Base-by-base conservation (phyloP, 208 protist genomes). In the Leishmania guyanensis region DNA sequence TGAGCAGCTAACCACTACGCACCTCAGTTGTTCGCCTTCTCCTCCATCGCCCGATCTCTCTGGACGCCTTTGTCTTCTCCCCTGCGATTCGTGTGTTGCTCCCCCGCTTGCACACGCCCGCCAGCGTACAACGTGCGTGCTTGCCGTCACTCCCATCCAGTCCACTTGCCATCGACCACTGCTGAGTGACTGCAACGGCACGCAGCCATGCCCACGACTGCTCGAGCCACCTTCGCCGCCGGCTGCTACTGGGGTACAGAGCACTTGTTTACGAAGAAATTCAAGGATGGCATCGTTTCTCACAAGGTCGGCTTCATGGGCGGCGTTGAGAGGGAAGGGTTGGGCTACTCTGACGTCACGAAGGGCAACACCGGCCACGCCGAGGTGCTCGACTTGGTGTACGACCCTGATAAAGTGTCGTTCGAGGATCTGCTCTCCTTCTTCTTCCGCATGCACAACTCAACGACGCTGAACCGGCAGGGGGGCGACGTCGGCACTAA, bases 361-460 rank as follows among this genome's bases (percentile, higher is more conserved):
- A 93, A 87, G 36, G 98, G 97, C 75, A 79, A 73, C 58, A 99
- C 98, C 12, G 97, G 97, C 51, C 98, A 99, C 85, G 97, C 97
- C 3, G 98, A 99, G 88, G 98, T 98, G 17, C 90, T 99, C 1
- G 88, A 98, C 77, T 84, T 98, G 75, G 92, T 79, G 36, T 98
- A 93, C 79, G 90, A 99, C 76, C 86, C 94, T 33, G 51, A 70
- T 14, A 93, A 97, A 82, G 86, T 98, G 0, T 89, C 87, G 16
- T 99, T 95, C 85, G 81, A 88, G 22, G 84, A 97, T 10, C 83
- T 99, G n/a, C 75, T 99, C 2, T 85, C 93, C 33, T 94, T 95
- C 83, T 99, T 99, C 80, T 99, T 98, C 79, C 86, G 90, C 72
- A 97, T 96, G 76, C 98, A 99, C 87, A 98, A 99, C 86, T 97